phyloP scores from a whole-genome alignment of 768 basidiomycete genomes.

The Lactarius akahatsu region DNA sequence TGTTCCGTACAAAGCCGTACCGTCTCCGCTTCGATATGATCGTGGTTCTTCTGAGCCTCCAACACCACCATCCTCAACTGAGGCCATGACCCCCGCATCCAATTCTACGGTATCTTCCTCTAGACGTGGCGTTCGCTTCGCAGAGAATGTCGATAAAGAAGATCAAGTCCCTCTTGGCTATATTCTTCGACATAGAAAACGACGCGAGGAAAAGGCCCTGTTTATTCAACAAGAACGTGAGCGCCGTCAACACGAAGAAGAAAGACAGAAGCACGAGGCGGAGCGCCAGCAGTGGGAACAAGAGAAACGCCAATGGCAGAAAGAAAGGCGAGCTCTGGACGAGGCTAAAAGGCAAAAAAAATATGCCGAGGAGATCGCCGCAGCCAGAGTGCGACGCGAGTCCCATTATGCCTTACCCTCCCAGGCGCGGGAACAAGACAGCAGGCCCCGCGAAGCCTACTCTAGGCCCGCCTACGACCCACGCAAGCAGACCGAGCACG shows the following conservation, averaged over 20 bases:
- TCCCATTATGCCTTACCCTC: conserved; percentile 2
- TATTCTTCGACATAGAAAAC: conserved; percentile 61
- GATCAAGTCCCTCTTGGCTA: conserved; percentile 66
- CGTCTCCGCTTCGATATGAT: conserved; percentile 52
- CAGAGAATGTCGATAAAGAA: conserved; percentile 58
- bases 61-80: conserved; percentile 19
- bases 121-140: conserved; percentile 61
- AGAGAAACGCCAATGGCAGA: conserved; percentile 45
- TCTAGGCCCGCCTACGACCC: conserved; percentile 26
- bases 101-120: neutral
- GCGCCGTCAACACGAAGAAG: conserved; percentile 49
- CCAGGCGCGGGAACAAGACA: conserved; percentile 19
- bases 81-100: conserved; percentile 13
- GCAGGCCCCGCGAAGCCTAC: conserved; percentile 25
- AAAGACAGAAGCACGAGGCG: conserved; percentile 40
- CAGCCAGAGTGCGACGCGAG: conserved; percentile 28
- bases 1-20: conserved; percentile 42
- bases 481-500: conserved; percentile 19
- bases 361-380: conserved; percentile 27
- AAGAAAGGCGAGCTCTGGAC: conserved; percentile 48
- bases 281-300: conserved; percentile 46
- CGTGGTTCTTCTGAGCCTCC: conserved; percentile 32
- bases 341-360: conserved; percentile 36
- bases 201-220: conserved; percentile 64
- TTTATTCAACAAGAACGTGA: conserved; percentile 61